These are phyloP conservation scores for Papiliotrema laurentii DNA, from an alignment of 1,284 basidiomycete genomes.

Conservation along the genomic window DNA sequence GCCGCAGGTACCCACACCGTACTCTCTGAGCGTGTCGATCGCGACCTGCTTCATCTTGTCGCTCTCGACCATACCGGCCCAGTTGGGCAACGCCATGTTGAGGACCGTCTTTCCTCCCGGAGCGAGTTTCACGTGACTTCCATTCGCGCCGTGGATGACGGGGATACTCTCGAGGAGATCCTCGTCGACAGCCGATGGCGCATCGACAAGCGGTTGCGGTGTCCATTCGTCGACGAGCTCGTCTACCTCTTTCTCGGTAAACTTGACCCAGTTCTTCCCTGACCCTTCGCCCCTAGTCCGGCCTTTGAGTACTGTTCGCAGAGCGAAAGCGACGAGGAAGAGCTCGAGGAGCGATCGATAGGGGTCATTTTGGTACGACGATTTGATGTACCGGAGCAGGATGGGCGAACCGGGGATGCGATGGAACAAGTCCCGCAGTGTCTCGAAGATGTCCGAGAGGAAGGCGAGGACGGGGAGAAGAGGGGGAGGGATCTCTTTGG, in stretches of 20 bases:
- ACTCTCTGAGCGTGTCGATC: constrained; percentile 79
- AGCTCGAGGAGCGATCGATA: constrained; percentile 87
- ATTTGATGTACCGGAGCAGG: constrained; percentile 80
- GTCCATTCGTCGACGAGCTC: constrained; percentile 94
- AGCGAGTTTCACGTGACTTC: constrained; percentile 73
- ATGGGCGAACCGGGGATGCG: constrained; percentile 81
- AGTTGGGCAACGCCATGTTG: constrained; percentile 91
- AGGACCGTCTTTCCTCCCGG: constrained; percentile 46
- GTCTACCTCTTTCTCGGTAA: constrained; percentile 91
- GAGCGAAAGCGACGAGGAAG: constrained; percentile 80
- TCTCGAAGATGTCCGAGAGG: constrained; percentile 27
- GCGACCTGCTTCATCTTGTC: constrained; percentile 82
- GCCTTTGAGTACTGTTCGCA: constrained; percentile 82
- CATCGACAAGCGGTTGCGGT: constrained; percentile 71
- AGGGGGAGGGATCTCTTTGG: constrained; percentile 35
- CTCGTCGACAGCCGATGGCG: constrained; percentile 59
- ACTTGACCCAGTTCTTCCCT: constrained; percentile 86
- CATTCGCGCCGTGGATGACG: constrained; percentile 72
- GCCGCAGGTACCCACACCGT: constrained; percentile 93
- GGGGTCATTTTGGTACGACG: constrained; percentile 80
- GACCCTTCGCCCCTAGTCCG: constrained; percentile 79
- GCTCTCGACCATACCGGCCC: constrained; percentile 83
- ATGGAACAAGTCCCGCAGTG: constrained; percentile 30
- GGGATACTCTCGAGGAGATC: constrained; percentile 70
- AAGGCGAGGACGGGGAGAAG: constrained; percentile 36